Evolutionary conservation across 2,329 filamentous ascomycete species (phyloP), one percentile per base, ranked within the genome.

Genomic region (Thelonectria discophora): DNA sequence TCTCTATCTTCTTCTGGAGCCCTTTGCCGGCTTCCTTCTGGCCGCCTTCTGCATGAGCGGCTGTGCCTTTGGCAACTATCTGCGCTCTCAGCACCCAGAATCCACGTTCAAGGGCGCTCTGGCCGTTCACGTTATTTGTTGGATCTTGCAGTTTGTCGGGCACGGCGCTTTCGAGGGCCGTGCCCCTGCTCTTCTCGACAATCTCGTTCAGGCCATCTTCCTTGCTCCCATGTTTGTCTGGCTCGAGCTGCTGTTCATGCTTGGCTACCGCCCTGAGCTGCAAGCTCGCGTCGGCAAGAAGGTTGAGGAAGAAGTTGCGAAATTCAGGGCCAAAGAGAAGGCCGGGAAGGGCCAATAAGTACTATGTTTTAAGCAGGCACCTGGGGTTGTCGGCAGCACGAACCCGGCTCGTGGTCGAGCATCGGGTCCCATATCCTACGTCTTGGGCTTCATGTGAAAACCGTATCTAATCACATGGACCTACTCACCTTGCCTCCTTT

Each of bases 201-300:
- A 97, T 73, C 79, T 98, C 43, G 84, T 96, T 49, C 95, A 98
- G 79, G 94, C 95, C 27, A 78, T 98, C 66, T 94, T 98, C 73
- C 84, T 98, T 21, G 95, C 95, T 0, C 95, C 95, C 9, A 90
- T 99, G 73, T 99, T 98, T 71, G 94, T 98, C 60, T 99, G 95
- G 92, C 90, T 99, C 71, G 94, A 98, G 80, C 80, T 96, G 21
- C 84, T 99, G 24, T 99, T 99, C 82, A 88, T 84, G 72, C 86
- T 96, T 52, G 95, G 95, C 50, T 99, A 98, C 78, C 87, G 95
- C 62, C 91, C 90, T 1, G 93, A 97, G 76, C 82, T 99, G 69
- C 93, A 94, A 80, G 84, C 86, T 63, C 88, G 94, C 52, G 87
- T 98, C 46, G 88, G 94, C 64, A 88, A 89, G 75, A 88, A 86